phyloP scores from a whole-genome alignment of 2,329 filamentous ascomycete species.

The Chaetomiaceae sp. region DNA sequence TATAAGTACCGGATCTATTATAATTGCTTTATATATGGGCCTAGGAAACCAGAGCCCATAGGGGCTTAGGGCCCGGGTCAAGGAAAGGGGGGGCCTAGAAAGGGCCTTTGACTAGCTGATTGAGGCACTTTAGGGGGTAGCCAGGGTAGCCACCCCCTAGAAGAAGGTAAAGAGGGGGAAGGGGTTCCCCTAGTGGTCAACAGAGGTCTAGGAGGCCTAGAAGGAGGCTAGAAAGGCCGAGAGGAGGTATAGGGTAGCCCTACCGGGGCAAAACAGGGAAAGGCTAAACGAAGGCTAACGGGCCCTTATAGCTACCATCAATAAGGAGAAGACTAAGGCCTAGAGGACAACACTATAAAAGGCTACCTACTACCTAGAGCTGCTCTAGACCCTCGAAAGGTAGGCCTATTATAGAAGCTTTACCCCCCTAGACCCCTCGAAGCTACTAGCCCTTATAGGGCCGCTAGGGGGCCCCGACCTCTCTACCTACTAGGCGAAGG shows the following conservation, averaged over 20 bases:
- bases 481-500: background rate
- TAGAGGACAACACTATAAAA: background rate
- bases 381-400: background rate
- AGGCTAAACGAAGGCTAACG: background rate
- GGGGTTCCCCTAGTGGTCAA: background rate
- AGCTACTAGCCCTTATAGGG: background rate
- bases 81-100: background rate
- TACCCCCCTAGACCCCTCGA: background rate
- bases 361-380: background rate
- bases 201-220: background rate
- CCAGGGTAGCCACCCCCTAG: background rate
- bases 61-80: background rate
- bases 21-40: background rate
- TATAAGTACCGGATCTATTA: no score
- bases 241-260: background rate
- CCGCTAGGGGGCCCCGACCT: background rate
- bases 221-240: background rate
- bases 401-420: background rate
- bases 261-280: background rate
- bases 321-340: background rate
- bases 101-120: background rate
- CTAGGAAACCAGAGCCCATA: background rate
- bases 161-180: background rate
- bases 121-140: background rate
- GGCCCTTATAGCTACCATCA: background rate